Evolutionary conservation across 768 basidiomycete species (phyloP).

Genomic region (Boletus rubroflammeus): DNA sequence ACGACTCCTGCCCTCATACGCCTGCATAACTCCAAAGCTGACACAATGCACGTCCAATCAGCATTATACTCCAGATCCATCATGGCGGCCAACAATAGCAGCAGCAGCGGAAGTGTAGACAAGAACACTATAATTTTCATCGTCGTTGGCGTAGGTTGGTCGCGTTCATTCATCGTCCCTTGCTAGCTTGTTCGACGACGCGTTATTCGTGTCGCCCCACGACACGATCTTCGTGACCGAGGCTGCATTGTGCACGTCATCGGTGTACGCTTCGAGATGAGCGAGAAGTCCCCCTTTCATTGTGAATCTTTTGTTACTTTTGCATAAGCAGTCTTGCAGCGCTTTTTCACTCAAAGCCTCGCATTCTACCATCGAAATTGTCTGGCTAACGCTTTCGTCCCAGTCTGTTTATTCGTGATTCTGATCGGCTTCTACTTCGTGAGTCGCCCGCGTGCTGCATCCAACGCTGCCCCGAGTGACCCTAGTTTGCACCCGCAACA

Average conservation of each 20-base stretch:
- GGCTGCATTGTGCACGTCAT: not conserved
- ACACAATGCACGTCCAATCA: slow-evolving; percentile 4
- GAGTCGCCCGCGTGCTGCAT: slow-evolving; percentile 10
- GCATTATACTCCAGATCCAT: slow-evolving; percentile 10
- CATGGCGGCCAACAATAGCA: not conserved
- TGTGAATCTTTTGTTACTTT: not conserved
- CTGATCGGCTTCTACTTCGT: slow-evolving; percentile 29
- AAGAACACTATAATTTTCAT: slow-evolving; percentile 22
- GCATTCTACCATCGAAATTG: not conserved
- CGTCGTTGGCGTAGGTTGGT: slow-evolving; percentile 25
- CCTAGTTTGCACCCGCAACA: not conserved
- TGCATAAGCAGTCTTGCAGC: not conserved
- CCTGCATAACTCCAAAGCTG: not conserved
- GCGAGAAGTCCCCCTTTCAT: not conserved
- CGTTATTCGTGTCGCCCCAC: not conserved
- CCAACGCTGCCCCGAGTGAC: not conserved
- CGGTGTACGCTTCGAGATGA: not conserved
- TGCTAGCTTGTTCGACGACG: slow-evolving; percentile 1
- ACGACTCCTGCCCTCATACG: slow-evolving; percentile 11
- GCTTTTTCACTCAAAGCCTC: not conserved
- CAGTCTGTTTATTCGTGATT: slow-evolving; percentile 25
- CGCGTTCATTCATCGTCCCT: slow-evolving; percentile 2
- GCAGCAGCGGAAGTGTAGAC: slow-evolving; percentile 4
- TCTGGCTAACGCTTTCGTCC: slow-evolving; percentile 12
- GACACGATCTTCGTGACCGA: not conserved